Percentiles rank a stretch among this genome's conserved stretches.
phyloP scores from a whole-genome alignment of 1,284 basidiomycete species.

The Naganishia albida region DNA sequence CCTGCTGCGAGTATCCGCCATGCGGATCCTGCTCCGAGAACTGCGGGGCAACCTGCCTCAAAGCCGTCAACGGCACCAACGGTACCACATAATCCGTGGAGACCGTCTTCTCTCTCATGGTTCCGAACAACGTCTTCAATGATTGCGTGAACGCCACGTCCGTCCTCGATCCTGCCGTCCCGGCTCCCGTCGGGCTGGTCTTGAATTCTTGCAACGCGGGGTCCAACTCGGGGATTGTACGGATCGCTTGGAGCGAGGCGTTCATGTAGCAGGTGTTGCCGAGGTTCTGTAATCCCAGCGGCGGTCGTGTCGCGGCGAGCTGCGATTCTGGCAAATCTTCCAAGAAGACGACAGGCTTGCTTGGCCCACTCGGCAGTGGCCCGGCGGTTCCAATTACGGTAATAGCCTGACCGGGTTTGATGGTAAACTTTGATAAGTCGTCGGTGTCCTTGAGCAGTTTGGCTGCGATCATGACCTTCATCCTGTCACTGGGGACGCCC shows the following conservation, averaged over 20 bases:
- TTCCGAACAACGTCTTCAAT: constrained; percentile 70
- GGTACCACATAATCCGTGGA: constrained; percentile 68
- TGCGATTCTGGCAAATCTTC: constrained; percentile 83
- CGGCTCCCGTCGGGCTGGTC: not conserved
- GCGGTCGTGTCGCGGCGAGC: constrained; percentile 74
- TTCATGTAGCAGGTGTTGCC: constrained; percentile 75
- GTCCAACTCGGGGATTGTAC: constrained; percentile 85
- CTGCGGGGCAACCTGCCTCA: constrained; percentile 83
- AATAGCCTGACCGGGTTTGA: constrained; percentile 68
- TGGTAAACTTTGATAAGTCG: constrained; percentile 75
- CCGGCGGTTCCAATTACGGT: constrained; percentile 86
- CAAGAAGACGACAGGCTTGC: constrained; percentile 72
- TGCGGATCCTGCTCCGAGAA: constrained; percentile 74
- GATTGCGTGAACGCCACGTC: constrained; percentile 56
- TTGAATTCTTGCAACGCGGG: constrained; percentile 57
- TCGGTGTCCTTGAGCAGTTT: constrained; percentile 80
- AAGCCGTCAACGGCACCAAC: constrained; percentile 65
- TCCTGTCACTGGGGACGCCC: constrained; percentile 82
- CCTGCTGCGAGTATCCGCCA: constrained; percentile 79
- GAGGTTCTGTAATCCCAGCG: constrained; percentile 43
- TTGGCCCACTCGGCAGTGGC: constrained; percentile 83
- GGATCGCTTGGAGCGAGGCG: constrained; percentile 86
- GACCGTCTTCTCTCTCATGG: constrained; percentile 71
- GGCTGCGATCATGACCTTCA: constrained; percentile 97
- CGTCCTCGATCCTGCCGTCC: not conserved